Conservation (phyloP, 2,329 filamentous ascomycete genomes). For the Ramularia collo-cygni region DNA sequence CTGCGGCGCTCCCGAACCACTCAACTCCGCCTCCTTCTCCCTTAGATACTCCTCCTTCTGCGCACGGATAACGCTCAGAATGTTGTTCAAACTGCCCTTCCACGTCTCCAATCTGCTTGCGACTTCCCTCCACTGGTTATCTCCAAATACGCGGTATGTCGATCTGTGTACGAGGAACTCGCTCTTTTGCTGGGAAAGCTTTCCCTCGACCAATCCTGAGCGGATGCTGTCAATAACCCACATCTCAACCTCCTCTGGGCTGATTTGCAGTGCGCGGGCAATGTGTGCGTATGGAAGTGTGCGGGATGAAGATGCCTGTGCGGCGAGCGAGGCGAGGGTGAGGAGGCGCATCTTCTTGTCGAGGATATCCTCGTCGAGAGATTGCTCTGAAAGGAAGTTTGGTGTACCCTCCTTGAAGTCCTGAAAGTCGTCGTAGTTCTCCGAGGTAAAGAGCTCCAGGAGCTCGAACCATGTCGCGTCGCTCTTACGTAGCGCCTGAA, state of each 20-base stretch:
- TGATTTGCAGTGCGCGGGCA: constrained; percentile 75
- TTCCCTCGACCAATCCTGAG: constrained; percentile 89
- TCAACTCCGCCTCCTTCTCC: constrained; percentile 67
- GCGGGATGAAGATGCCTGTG: constrained; percentile 66
- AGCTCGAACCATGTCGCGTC: constrained; percentile 84
- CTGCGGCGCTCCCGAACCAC: constrained; percentile 4
- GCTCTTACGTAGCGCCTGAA: constrained; percentile 80
- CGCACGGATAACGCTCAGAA: constrained; percentile 68
- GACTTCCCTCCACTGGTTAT: constrained; percentile 97
- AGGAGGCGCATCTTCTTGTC: constrained; percentile 95
- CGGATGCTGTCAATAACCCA: constrained; percentile 99
- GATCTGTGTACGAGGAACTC: constrained; percentile 94
- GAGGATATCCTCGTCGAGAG: constrained; percentile 63
- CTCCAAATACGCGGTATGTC: constrained; percentile 92
- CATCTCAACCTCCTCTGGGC: constrained; percentile 80
- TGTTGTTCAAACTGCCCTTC: constrained; percentile 72
- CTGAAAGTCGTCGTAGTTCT: constrained; percentile 90
- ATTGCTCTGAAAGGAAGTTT: constrained; percentile 72
- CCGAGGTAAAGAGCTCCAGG: constrained; percentile 89
- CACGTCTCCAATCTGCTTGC: constrained; percentile 85
- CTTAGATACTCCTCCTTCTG: constrained; percentile 74
- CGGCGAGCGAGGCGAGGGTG: constrained; percentile 83
- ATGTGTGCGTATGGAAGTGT: constrained; percentile 86
- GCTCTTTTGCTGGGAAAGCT: constrained; percentile 85
- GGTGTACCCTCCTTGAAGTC: constrained; percentile 91